phyloP scores from a whole-genome alignment of 805 yeast species.

The Nakazawaea siamensis region DNA sequence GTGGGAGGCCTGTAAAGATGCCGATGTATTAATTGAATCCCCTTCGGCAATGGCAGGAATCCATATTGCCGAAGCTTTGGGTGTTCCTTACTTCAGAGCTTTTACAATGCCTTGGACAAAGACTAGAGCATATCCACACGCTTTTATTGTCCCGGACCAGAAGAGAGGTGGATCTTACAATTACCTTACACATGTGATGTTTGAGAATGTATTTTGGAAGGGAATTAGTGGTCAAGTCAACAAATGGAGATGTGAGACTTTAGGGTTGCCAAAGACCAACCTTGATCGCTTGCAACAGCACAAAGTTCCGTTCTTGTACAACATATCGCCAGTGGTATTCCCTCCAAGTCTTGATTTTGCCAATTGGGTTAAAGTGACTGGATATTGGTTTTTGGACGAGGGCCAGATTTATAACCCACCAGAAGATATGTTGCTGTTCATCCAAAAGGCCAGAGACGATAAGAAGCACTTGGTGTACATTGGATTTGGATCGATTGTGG shows the following conservation, averaged over 20 bases:
- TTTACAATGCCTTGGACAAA: conserved; percentile 99
- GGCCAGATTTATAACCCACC: conserved; percentile 54
- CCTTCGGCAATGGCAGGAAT: conserved; percentile 95
- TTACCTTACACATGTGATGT: conserved; percentile 84
- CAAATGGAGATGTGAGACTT: conserved; percentile 69
- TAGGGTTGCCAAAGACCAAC: conserved; percentile 61
- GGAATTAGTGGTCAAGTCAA: conserved; percentile 85
- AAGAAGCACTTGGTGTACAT: conserved; percentile 75
- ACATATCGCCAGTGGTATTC: conserved; percentile 78
- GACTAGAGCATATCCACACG: conserved; percentile 94
- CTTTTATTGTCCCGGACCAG: conserved; percentile 90
- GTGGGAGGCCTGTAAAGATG: conserved; percentile 81
- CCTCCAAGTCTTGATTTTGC: conserved; percentile 92
- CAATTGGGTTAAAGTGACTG: conserved; percentile 94
- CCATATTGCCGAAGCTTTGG: conserved; percentile 88
- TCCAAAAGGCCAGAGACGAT: conserved; percentile 49
- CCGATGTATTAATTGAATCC: conserved; percentile 86
- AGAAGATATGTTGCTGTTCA: conserved; percentile 45
- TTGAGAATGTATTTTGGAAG: conserved; percentile 90
- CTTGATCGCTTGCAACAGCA: conserved; percentile 65
- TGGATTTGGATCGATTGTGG: conserved; percentile 95
- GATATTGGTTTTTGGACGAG: conserved; percentile 90
- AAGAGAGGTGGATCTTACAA: conserved; percentile 90
- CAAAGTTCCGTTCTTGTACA: conserved; percentile 82
- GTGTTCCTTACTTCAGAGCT: conserved; percentile 87